Evolutionary conservation across 2,329 filamentous ascomycete genomes (phyloP), one percentile per base, ranked within the genome.

Genomic region (Myriosclerotinia scirpicola): DNA sequence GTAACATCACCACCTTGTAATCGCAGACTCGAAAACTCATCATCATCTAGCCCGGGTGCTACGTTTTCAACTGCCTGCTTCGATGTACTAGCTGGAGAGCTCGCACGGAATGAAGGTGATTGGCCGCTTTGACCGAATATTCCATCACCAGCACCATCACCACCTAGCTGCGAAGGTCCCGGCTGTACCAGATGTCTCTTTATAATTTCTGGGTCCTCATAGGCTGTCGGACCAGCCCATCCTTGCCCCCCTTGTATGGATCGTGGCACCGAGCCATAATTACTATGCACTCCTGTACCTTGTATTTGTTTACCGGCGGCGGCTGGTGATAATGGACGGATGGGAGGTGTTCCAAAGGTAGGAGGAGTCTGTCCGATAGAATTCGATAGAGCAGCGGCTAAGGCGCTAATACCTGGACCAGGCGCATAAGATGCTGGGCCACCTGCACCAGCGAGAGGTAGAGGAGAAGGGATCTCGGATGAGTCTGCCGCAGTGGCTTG

Each of bases 1-100:
- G 94, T 97, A 67, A 97, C 90, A 77, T 99, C 95, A 70, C 95
- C 95, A 68, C 95, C 95, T 77, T 98, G 96, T 56, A 99, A 81
- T 76, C 89, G 89, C 76, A 99, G 79, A 79, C 95, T 98, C 40
- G 93, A 97, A 77, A 99, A 99, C 75, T 96, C 92, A 67, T 95
- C 91, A 7, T 89, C 87, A 69, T 87, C 84, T 20, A 79, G 72
- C 74, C 79, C 75, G 71, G 74, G 74, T 63, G 75, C 73, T 67
- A 75, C 71, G 64, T 71, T 61, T 67, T 76, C 72, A 64, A 70
- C 69, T 69, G 67, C 73, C 62, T 75, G 76, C 66, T 74, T 78
- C 50, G 65, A 70, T 67, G 72, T 75, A 22, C 74, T 66, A 64
- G 76, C 67, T 72, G 77, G 69, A 69, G 77, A 72, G 55, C 74